Base-by-base conservation (phyloP, 768 basidiomycete species). In the Mycena galopus region DNA sequence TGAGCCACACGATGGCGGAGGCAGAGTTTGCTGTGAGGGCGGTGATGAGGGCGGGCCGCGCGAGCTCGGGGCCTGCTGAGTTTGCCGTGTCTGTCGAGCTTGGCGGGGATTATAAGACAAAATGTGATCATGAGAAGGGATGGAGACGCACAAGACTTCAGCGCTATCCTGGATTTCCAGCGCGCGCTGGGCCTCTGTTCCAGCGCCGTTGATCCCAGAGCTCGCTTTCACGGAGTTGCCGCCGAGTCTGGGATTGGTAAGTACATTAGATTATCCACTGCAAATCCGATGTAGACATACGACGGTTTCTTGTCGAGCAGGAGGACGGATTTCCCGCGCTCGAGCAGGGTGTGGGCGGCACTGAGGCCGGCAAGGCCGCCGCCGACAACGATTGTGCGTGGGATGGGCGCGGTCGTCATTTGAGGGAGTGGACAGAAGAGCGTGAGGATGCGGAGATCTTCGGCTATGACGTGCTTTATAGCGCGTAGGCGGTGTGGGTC, bases 301-400 rank as follows among this genome's bases (percentile, higher is more conserved):
- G 73, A 72, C 5, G 77, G 75, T 57, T 76, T 75, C 71, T 79
- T 79, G 81, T 94, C 93, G 35, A 94, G 85, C 47, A 94, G 81
- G 42, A 93, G 82, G 9, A 93, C 92, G 77, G 88, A 91, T 10
- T 88, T 91, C 30, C 92, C 93, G 39, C 91, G 86, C 81, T 94
- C 92, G 53, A 93, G 87, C 39, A 94, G 87, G 14, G 93, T 93
- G 79, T 94, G 93, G 29, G 92, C 92, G n/a, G 93, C 93, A 65
- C 88, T 89, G 68, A 70, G 56, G 0, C 69, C 62, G n/a, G 62
- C 69, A 6, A 65, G 29, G 1, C 69, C 62, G 11, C 69, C 69
- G 25, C 69, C 69, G 12, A 70, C 62, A 9, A 70, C 57, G 21
- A 65, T 59, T 10, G 50, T 65, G 33, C 62, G 69, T 1, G 42